Evolutionary conservation across 768 basidiomycete species (phyloP), one percentile per base, ranked within the genome.

Genomic region (Terana coerulea): DNA sequence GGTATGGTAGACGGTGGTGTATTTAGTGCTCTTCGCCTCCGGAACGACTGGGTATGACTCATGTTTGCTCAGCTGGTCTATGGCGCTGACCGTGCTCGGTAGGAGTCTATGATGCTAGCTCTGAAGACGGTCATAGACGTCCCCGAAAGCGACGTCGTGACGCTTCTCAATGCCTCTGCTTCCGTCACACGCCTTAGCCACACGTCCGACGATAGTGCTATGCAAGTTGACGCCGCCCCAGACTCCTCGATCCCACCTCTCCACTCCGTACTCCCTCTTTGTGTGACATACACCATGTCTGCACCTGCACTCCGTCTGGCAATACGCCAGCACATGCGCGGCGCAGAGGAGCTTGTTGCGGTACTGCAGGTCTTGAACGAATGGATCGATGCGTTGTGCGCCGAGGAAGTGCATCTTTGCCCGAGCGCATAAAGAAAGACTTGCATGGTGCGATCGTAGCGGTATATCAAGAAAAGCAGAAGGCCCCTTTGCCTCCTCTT

Each of bases 11-110:
- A 78, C 5, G 78, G 75, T 11, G 83, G 81, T 2, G 64, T 91
- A 15, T 59, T 91, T 31, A 69, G 71, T 8, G 72, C 72, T 1
- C 65, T 92, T 29, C 69, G 74, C 40, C 64, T 72, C 46, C 75
- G 74, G 52, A 70, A 73, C 36, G 90, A 91, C 59, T 92, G 90
- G 89, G 90, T 82, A 61, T 49, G 75, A 60, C 47, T 42, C 25
- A 31, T 33, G 2, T 5, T 34, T 12, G 10, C 10, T 11, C 7
- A 2, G 41, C 3, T 37, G 9, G 29, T 22, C n/a, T 21, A 14
- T 36, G 1, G 28, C n/a, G 41, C 22, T 46, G n/a, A 30, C 17
- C n/a, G n/a, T 28, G 24, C 42, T 44, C 17, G 22, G 19, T 17
- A 72, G 70, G 53, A 55, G 36, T 57, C 66, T 3, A 71, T 88